phyloP scores from a whole-genome alignment of 116 monocot genomes.

The Trichopus zeylanicus region DNA sequence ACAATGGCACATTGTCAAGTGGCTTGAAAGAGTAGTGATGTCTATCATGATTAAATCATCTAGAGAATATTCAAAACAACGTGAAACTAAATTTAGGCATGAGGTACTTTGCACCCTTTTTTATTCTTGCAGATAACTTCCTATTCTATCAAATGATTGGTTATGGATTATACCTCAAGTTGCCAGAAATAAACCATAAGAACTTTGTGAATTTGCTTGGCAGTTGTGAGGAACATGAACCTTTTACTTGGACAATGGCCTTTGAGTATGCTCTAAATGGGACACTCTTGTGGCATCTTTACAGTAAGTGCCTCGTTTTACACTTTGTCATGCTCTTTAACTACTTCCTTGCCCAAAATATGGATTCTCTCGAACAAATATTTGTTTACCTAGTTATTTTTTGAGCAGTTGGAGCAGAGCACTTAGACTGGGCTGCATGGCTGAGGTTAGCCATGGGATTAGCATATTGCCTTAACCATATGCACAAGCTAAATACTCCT shows the following conservation, averaged over 20 bases:
- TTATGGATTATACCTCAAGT: slow-evolving; percentile 47
- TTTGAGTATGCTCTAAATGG: slow-evolving; percentile 48
- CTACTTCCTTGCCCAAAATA: not conserved
- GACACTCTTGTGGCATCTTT: slow-evolving; percentile 73
- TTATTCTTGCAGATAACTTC: not conserved
- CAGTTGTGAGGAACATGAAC: slow-evolving; percentile 67
- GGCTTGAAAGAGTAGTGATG: slow-evolving; percentile 85
- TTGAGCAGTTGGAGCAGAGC: slow-evolving; percentile 66
- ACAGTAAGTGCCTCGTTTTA: slow-evolving; percentile 32
- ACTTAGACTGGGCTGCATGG: slow-evolving; percentile 44
- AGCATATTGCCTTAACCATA: slow-evolving; percentile 51
- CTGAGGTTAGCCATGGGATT: slow-evolving; percentile 46
- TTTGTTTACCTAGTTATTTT: no score
- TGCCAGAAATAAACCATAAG: slow-evolving; percentile 79
- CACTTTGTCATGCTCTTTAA: not conserved
- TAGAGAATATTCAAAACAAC: slow-evolving; percentile 47
- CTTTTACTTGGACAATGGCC: slow-evolving; percentile 89
- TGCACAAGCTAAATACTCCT: slow-evolving; percentile 45
- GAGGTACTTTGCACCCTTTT: slow-evolving; percentile 37
- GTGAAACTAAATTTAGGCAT: slow-evolving; percentile 52
- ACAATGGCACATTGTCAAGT: slow-evolving; percentile 85
- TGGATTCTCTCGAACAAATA: not conserved
- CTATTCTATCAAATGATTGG: not conserved
- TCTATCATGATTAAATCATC: slow-evolving; percentile 33
- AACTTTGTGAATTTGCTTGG: slow-evolving; percentile 90